Conservation (phyloP, 495 filamentous ascomycete species). For the Pyrenula massariospora region DNA sequence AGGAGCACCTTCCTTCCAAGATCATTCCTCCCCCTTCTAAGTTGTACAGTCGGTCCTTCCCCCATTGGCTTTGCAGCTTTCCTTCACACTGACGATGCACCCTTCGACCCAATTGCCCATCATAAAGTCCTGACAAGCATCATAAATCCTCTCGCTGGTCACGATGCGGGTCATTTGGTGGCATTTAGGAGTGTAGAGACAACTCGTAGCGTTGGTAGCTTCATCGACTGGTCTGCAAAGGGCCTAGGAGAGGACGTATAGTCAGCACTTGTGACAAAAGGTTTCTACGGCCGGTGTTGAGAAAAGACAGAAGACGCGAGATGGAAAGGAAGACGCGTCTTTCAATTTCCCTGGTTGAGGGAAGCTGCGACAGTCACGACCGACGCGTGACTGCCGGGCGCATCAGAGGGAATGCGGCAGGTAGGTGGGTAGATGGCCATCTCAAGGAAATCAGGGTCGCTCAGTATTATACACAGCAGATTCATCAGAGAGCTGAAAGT, state of each 20-base stretch:
- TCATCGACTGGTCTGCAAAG: background rate
- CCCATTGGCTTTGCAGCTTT: background rate
- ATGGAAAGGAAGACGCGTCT: too few species aligned
- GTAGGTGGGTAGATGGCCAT: background rate
- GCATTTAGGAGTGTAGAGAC: background rate
- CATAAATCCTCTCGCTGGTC: background rate
- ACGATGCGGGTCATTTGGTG: constrained; percentile 1
- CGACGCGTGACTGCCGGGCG: too few species aligned
- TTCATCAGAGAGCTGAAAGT: background rate
- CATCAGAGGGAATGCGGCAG: background rate
- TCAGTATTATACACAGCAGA: background rate
- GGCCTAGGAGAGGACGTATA: background rate
- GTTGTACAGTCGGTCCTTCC: background rate
- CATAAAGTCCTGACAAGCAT: background rate
- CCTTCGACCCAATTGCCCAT: background rate
- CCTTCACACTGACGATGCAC: background rate
- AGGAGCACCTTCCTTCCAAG: too few species aligned
- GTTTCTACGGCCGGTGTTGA: background rate
- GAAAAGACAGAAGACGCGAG: background rate
- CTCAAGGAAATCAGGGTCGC: too few species aligned
- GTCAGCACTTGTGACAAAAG: background rate
- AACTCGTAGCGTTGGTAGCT: background rate
- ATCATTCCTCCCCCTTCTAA: too few species aligned
- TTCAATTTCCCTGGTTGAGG: too few species aligned
- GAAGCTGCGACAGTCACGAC: too few species aligned